Base-by-base conservation (phyloP, 441 rosid genomes). In the Biscutella auriculata region DNA sequence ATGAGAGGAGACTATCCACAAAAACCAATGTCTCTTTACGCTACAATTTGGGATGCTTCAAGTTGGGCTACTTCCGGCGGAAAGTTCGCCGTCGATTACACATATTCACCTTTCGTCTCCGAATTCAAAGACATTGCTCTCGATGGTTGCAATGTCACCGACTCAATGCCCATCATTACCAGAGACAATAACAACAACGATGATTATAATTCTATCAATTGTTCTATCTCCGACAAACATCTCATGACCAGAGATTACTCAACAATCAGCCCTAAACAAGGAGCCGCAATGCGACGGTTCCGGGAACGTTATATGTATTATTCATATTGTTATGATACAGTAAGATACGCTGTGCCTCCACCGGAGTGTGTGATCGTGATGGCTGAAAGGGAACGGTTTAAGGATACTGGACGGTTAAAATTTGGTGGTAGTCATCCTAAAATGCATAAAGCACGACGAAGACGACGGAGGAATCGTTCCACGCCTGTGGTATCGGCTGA, bases 31-130 rank as follows among this genome's bases (percentile, higher is more conserved):
- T 75, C 92, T 0, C 43, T 93, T 4, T 93, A 85, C 13, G 93
- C 96, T 4, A 93, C 97, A 7, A 87, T 89, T 11, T 93, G 98
- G 98, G 98, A 92, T 47, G 98, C 92, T 5, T 88, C 98, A 1
- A 80, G 65, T 21, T 92, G 98, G 97, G 97, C 98, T 27, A 93
- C 98, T 3, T 62, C 76, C 3, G 97, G 98, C 1, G 98, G 98
- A 14, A 82, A 70, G 56, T 66, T 72, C 72, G 78, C 80, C 35
- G 97, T 79, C 3, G 74, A 93, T 13, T 93, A 93, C 69, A 70
- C 81, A 39, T 93, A 77, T 28, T 76, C 95, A 0, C 96, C 97
- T 0, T 93, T 88, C 28, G 75, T 71, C 1, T 73, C 98, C 6
- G 92, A 87, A 23, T 93, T 82, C 53, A 82, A 73, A 60, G 88